Percentiles rank a stretch among this genome's conserved stretches.
phyloP scores from a whole-genome alignment of 2,329 filamentous ascomycete genomes.

The Hirsutella rhossiliensis region DNA sequence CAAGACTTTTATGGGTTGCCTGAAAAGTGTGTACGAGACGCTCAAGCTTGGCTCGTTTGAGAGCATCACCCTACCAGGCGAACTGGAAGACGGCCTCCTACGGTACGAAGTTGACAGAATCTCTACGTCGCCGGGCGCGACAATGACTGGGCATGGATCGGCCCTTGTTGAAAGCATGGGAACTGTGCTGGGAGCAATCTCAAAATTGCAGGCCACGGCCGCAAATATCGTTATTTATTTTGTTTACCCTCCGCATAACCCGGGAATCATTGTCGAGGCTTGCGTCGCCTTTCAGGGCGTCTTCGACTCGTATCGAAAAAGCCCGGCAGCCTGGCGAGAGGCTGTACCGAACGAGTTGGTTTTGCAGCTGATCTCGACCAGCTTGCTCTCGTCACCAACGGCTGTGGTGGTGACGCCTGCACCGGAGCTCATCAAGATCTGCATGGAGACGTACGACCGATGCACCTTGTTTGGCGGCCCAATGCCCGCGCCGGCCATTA shows the following conservation, averaged over 20 bases:
- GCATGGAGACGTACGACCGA: slow-evolving; percentile 67
- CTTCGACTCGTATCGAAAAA: slow-evolving; percentile 44
- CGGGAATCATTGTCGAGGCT: slow-evolving; percentile 53
- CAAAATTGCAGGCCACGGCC: slow-evolving; percentile 26
- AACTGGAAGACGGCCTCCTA: slow-evolving; percentile 32
- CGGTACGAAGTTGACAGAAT: slow-evolving; percentile 36
- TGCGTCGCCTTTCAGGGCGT: slow-evolving; percentile 64
- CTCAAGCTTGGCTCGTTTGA: slow-evolving; percentile 59
- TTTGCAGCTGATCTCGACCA: slow-evolving; percentile 61
- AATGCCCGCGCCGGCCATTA: slow-evolving; percentile 56
- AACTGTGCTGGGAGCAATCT: slow-evolving; percentile 33
- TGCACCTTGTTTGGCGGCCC: slow-evolving; percentile 47
- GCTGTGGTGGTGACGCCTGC: slow-evolving; percentile 51
- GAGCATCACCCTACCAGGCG: slow-evolving; percentile 28
- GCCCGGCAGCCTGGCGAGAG: slow-evolving; percentile 27
- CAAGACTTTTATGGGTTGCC: slow-evolving; percentile 51
- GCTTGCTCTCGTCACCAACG: slow-evolving; percentile 51
- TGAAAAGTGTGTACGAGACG: slow-evolving; percentile 61
- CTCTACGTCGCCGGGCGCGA: slow-evolving; percentile 26
- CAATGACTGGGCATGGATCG: slow-evolving; percentile 29
- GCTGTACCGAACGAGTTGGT: slow-evolving; percentile 52
- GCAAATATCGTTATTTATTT: slow-evolving; percentile 67
- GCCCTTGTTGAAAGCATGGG: slow-evolving; percentile 36
- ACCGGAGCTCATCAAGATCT: slow-evolving; percentile 47
- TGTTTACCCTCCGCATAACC: slow-evolving; percentile 54